These are phyloP conservation scores for Angomonas deanei DNA, from an alignment of 208 protist species.

Conservation along the genomic window DNA sequence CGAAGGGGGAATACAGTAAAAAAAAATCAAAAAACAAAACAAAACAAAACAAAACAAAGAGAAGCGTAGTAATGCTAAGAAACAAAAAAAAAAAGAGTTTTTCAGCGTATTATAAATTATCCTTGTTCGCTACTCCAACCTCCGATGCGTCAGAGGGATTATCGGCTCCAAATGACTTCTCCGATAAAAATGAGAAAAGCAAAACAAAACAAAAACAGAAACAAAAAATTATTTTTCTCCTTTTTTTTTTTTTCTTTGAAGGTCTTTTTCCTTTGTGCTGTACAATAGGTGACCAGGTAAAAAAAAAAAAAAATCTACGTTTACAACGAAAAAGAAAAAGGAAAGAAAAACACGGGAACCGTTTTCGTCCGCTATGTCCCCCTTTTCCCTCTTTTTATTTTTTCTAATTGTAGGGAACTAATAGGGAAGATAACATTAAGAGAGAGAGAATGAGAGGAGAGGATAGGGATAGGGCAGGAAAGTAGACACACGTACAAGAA, in stretches of 20 bases:
- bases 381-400: too few species aligned
- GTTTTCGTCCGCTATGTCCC: too few species aligned
- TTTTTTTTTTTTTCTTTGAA: background rate
- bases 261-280: background rate
- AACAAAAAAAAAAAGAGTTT: background rate
- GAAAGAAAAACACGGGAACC: slow-evolving; percentile 2
- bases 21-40: too few species aligned
- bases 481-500: slow-evolving; percentile 5
- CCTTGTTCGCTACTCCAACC: too few species aligned
- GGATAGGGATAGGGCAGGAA: background rate
- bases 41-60: slow-evolving; percentile 5
- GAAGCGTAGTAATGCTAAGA: background rate
- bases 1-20: too few species aligned
- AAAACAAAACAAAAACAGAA: slow-evolving; percentile 7
- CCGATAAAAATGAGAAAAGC: background rate
- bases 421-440: too few species aligned
- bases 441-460: slow-evolving; percentile 1
- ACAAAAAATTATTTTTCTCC: slow-evolving; percentile 8
- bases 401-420: too few species aligned
- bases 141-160: too few species aligned
- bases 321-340: background rate
- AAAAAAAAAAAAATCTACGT: background rate
- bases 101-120: too few species aligned
- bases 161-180: background rate
- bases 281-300: background rate